A percentile compares a stretch with the other conserved stretches of the same genome.
Conservation (phyloP, 306 rosid species). For the Aeschynomene evenia region DNA sequence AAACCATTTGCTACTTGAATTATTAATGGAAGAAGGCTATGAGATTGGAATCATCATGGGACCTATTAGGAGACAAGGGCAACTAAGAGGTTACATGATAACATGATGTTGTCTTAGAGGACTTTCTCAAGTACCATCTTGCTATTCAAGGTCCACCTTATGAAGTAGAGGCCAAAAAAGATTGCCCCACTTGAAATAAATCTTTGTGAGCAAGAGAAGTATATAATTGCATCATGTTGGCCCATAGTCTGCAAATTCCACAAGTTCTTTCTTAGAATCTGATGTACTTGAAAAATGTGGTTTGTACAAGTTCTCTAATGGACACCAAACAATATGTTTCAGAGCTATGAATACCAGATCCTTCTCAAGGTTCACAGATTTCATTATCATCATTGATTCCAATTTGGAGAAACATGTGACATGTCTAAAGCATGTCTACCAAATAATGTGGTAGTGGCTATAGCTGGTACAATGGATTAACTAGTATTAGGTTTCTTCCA, state of each 20-base stretch:
- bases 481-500: too few relatives aligned
- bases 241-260: too few relatives aligned
- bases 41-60: neutral
- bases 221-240: too few relatives aligned
- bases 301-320: too few relatives aligned
- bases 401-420: neutral
- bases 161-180: neutral
- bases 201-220: neutral
- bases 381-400: slow-evolving; percentile 6
- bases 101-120: slow-evolving; percentile 34
- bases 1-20: neutral
- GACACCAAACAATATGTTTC: neutral
- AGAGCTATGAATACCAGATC: neutral
- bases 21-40: neutral
- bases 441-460: neutral
- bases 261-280: neutral
- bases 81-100: slow-evolving; percentile 32
- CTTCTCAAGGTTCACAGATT: neutral
- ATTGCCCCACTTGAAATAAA: neutral
- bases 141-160: neutral
- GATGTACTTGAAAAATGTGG: too few relatives aligned
- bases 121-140: neutral
- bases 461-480: too few relatives aligned
- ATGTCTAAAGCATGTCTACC: slow-evolving; percentile 10
- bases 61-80: slow-evolving; percentile 13